Evolutionary conservation across 345 rosid species (phyloP).

Genomic region (Linum usitatissimum): DNA sequence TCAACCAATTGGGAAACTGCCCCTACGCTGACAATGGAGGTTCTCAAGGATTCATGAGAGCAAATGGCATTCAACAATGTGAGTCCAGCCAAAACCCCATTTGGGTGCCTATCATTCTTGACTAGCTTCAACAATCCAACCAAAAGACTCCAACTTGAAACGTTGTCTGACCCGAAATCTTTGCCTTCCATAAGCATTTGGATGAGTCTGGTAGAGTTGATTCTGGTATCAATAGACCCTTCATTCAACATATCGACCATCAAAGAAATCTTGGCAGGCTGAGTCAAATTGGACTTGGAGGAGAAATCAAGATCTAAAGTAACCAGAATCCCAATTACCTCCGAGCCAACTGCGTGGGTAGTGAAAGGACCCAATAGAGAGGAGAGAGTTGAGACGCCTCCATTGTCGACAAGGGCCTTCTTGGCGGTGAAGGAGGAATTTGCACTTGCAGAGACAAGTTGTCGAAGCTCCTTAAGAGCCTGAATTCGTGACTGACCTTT

Average conservation of each 20-base stretch:
- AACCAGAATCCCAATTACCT: constrained; percentile 55
- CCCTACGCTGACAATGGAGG: constrained; percentile 42
- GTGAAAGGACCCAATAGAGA: constrained; percentile 59
- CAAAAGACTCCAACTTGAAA: constrained; percentile 48
- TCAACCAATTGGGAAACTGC: constrained; percentile 49
- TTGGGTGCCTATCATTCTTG: constrained; percentile 42
- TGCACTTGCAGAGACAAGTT: constrained; percentile 37
- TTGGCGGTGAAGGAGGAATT: constrained; percentile 32
- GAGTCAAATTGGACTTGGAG: constrained; percentile 42
- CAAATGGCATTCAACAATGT: constrained; percentile 42
- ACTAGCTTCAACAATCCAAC: constrained; percentile 55
- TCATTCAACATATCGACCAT: constrained; percentile 61
- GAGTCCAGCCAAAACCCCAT: constrained; percentile 42
- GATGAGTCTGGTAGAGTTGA: constrained; percentile 48
- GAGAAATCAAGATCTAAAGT: constrained; percentile 50
- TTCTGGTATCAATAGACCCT: constrained; percentile 53
- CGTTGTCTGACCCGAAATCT: constrained; percentile 39
- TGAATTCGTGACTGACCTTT: constrained; percentile 65
- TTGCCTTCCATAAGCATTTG: constrained; percentile 38
- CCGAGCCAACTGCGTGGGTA: constrained; percentile 60
- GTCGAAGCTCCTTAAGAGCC: constrained; percentile 49
- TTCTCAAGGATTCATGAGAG: constrained; percentile 28
- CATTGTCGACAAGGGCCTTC: constrained; percentile 43
- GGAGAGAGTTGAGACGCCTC: constrained; percentile 41
- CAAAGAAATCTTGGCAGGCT: constrained; percentile 52